Evolutionary conservation across 768 basidiomycete species (phyloP).

Genomic region (Kwoniella dendrophila): DNA sequence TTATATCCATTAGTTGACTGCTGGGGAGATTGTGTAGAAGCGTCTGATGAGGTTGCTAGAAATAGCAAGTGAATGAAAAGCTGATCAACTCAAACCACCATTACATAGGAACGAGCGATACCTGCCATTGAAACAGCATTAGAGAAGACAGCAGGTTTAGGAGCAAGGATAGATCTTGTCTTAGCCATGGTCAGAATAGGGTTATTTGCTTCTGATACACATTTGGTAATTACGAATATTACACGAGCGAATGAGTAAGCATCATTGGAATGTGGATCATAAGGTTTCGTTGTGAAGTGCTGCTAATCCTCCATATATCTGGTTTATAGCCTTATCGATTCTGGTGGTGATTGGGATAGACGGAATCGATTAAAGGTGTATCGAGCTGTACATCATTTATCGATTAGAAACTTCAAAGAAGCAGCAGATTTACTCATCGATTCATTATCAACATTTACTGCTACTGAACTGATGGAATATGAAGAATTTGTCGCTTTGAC

Average conservation of each 20-base stretch:
- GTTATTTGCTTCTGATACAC: conserved; percentile 81
- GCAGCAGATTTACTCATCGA: conserved; percentile 85
- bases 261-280: not conserved
- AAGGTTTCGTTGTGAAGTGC: not conserved
- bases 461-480: conserved; percentile 82
- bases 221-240: conserved; percentile 71
- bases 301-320: not conserved
- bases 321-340: conserved; percentile 72
- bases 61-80: too few relatives aligned
- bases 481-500: conserved; percentile 86
- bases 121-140: conserved; percentile 80
- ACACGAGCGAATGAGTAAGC: conserved; percentile 78
- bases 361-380: conserved; percentile 97
- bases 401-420: conserved; percentile 87
- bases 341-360: conserved; percentile 97
- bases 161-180: conserved; percentile 88
- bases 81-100: not conserved
- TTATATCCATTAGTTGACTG: too few relatives aligned
- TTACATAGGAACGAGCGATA: conserved; percentile 71
- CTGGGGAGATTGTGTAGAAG: too few relatives aligned
- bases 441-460: conserved; percentile 90
- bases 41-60: too few relatives aligned
- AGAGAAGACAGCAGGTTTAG: conserved; percentile 88
- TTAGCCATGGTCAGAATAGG: conserved; percentile 85
- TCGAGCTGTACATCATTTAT: conserved; percentile 77